A percentile compares a stretch with the other conserved stretches of the same genome.
Conservation (phyloP, 345 rosid species). For the Linum lewisii region DNA sequence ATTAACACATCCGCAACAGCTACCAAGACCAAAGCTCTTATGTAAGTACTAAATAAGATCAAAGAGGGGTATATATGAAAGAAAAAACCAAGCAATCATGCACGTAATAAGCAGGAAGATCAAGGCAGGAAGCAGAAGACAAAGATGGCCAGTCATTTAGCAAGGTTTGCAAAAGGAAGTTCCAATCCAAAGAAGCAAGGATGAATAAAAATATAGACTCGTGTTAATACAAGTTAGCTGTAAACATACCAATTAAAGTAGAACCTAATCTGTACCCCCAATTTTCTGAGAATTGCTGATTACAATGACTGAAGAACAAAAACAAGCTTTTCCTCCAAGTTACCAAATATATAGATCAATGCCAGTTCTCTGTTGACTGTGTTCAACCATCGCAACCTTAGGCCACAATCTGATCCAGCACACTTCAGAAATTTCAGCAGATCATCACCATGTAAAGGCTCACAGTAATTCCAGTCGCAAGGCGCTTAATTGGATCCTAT, state of each 20-base stretch:
- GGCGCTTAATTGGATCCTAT: background rate
- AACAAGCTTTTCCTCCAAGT: background rate
- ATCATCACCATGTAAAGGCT: background rate
- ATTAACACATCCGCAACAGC: conserved; percentile 94
- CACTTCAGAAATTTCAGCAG: background rate
- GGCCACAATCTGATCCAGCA: background rate
- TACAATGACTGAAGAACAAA: background rate
- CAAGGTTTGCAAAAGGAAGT: background rate
- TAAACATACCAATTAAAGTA: background rate
- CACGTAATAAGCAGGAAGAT: background rate
- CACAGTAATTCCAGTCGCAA: background rate
- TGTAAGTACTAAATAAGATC: background rate
- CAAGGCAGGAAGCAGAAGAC: background rate
- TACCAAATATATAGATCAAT: background rate
- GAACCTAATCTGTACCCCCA: background rate
- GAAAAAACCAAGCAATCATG: background rate
- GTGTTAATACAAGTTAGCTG: background rate
- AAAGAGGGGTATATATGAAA: background rate
- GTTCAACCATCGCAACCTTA: background rate
- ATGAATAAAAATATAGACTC: background rate
- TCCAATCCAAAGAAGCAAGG: background rate
- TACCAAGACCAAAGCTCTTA: conserved; percentile 27
- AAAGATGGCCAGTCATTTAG: background rate
- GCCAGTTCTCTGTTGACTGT: background rate
- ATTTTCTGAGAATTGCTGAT: background rate